These are phyloP conservation scores for Didymella exigua DNA, from an alignment of 2,329 filamentous ascomycete genomes.

Conservation along the genomic window DNA sequence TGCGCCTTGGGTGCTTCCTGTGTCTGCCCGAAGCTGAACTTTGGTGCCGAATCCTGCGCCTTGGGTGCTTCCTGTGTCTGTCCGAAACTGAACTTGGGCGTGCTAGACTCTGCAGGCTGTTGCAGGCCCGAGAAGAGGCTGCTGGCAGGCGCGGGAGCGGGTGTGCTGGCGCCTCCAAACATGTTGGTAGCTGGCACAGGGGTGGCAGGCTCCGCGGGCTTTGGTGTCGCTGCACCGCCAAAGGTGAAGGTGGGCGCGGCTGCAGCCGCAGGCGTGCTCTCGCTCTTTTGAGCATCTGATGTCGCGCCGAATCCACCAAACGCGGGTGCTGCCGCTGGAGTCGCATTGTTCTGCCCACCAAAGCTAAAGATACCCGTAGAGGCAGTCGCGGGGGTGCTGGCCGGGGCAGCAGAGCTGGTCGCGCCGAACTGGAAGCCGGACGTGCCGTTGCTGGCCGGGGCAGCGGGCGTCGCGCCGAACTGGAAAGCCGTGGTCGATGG, in stretches of 20 bases:
- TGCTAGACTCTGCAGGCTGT: constrained; percentile 11
- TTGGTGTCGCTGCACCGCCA: constrained; percentile 16
- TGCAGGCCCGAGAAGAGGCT: constrained; percentile 26
- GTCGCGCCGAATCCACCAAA: constrained; percentile 27
- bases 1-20: constrained; percentile 20
- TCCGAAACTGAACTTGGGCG: constrained; percentile 13
- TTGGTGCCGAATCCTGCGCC: background rate
- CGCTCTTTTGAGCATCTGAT: constrained; percentile 18
- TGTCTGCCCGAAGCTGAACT: constrained; percentile 18
- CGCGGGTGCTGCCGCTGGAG: constrained; percentile 18
- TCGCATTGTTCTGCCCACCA: constrained; percentile 20
- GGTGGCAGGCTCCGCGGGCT: constrained; percentile 17
- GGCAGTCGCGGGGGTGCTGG: constrained; percentile 21
- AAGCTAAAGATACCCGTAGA: constrained; percentile 25
- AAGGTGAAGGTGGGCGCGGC: constrained; percentile 22
- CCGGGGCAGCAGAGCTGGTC: constrained; percentile 20
- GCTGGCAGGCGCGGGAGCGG: constrained; percentile 9
- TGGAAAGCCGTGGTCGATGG: constrained; percentile 19
- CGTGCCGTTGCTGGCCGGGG: constrained; percentile 15
- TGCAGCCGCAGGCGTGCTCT: constrained; percentile 16
- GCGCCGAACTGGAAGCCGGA: constrained; percentile 24
- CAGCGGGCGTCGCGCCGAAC: constrained; percentile 22
- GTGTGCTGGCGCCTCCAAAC: constrained; percentile 19
- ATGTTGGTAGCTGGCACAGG: constrained; percentile 21
- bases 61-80: background rate